These are phyloP conservation scores for Collybia mongolica DNA, from an alignment of 768 basidiomycete species.

Conservation along the genomic window DNA sequence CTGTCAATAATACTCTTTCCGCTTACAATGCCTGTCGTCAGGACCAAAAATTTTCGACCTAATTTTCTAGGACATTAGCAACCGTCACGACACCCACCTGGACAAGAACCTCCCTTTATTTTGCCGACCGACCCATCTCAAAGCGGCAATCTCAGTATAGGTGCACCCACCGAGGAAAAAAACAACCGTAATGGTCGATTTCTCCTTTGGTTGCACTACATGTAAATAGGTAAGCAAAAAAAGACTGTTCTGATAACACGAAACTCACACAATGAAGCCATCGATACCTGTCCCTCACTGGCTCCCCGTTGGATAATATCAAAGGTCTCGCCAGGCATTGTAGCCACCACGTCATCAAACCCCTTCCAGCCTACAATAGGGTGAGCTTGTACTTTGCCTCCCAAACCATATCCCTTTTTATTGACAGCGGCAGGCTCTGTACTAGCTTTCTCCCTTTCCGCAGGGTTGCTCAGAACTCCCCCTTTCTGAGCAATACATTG, in stretches of 20 bases:
- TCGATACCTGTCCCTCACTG: constrained; percentile 22
- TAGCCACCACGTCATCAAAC: constrained; percentile 85
- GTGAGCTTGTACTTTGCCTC: constrained; percentile 74
- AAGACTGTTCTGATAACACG: background rate
- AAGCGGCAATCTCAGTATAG: constrained; percentile 93
- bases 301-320: constrained; percentile 62
- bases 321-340: constrained; percentile 83
- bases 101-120: constrained; percentile 59
- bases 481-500: constrained; percentile 94
- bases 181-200: constrained; percentile 81
- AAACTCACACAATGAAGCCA: constrained; percentile 31
- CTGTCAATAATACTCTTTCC: constrained; percentile 73
- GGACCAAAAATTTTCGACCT: constrained; percentile 89
- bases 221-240: constrained; percentile 4
- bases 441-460: constrained; percentile 49
- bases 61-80: constrained; percentile 7
- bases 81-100: constrained; percentile 11
- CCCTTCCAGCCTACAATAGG: constrained; percentile 97
- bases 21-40: constrained; percentile 88
- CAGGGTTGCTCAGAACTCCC: constrained; percentile 81
- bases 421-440: constrained; percentile 24
- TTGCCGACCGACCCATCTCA: constrained; percentile 89
- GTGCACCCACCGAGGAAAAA: constrained; percentile 98
- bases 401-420: constrained; percentile 25
- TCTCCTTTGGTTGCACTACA: constrained; percentile 51